Conservation (phyloP, 2,329 filamentous ascomycete genomes). For the Aspergillus proliferans region DNA sequence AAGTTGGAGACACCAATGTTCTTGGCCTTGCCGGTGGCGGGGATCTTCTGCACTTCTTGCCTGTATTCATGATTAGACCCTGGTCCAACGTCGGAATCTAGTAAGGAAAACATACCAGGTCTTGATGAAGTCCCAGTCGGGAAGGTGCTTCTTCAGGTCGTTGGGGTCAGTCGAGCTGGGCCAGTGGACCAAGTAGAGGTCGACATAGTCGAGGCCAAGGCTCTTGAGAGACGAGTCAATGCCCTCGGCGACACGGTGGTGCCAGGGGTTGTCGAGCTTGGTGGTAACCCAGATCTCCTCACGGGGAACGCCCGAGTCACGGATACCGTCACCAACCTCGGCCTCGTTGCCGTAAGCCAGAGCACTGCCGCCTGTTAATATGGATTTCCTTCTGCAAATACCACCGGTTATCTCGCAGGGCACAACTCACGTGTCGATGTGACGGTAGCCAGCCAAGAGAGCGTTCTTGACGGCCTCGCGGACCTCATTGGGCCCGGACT, state of each 20-base stretch:
- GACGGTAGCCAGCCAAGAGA: conserved; percentile 48
- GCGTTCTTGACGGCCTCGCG: conserved; percentile 44
- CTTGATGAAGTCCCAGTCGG: conserved; percentile 76
- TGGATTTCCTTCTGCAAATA: background rate
- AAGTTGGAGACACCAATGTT: conserved; percentile 88
- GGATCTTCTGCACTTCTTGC: conserved; percentile 41
- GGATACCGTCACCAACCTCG: conserved; percentile 61
- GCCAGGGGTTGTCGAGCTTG: conserved; percentile 62
- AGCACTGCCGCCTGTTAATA: conserved; percentile 16
- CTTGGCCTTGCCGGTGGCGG: conserved; percentile 55
- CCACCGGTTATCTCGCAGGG: background rate
- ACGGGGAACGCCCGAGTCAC: conserved; percentile 59
- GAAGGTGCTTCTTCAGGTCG: conserved; percentile 54
- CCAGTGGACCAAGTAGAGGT: conserved; percentile 69
- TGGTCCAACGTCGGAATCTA: conserved; percentile 60
- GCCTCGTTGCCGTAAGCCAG: conserved; percentile 58
- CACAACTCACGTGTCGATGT: conserved; percentile 48
- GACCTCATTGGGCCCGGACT: conserved; percentile 49
- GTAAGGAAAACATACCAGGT: conserved; percentile 51
- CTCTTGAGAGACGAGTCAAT: conserved; percentile 58
- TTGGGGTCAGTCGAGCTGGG: conserved; percentile 50
- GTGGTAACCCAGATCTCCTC: conserved; percentile 63
- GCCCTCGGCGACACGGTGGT: conserved; percentile 56
- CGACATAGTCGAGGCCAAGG: conserved; percentile 61
- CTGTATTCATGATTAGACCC: conserved; percentile 60